Conservation (phyloP, 257 asterid genomes). For the Fraxinus americana region DNA sequence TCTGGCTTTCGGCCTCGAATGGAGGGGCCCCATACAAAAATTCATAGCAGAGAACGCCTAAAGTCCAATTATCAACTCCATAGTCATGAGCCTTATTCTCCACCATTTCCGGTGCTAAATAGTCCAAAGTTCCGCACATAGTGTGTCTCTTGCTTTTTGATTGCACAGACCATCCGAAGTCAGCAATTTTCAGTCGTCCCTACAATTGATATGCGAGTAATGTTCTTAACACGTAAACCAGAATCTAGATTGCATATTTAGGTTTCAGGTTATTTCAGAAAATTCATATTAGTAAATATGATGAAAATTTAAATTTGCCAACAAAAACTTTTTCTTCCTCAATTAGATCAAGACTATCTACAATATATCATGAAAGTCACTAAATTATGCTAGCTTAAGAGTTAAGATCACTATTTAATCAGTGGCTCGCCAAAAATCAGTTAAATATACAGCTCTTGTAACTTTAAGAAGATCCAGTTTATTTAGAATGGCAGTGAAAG, state of each 20-base stretch:
- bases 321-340: neutral
- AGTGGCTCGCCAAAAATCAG: neutral
- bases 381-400: neutral
- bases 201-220: constrained; percentile 29
- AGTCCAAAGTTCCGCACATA: constrained; percentile 95
- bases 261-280: constrained; percentile 6
- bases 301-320: neutral
- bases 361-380: neutral
- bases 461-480: neutral
- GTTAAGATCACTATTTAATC: neutral
- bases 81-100: constrained; percentile 86
- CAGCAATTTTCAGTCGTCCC: constrained; percentile 93
- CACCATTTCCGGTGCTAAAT: constrained; percentile 98
- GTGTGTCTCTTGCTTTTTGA: constrained; percentile 81
- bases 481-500: neutral
- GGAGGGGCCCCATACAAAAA: constrained; percentile 86
- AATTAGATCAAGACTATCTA: too few species aligned
- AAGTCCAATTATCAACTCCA: constrained; percentile 92
- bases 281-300: neutral
- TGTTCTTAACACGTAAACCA: constrained; percentile 10
- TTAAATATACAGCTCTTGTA: neutral
- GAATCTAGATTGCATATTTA: neutral
- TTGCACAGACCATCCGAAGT: constrained; percentile 97
- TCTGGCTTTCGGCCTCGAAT: constrained; percentile 84
- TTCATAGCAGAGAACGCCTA: constrained; percentile 89